Conservation (phyloP, 805 yeast genomes). For the Myxozyma melibiosi region DNA sequence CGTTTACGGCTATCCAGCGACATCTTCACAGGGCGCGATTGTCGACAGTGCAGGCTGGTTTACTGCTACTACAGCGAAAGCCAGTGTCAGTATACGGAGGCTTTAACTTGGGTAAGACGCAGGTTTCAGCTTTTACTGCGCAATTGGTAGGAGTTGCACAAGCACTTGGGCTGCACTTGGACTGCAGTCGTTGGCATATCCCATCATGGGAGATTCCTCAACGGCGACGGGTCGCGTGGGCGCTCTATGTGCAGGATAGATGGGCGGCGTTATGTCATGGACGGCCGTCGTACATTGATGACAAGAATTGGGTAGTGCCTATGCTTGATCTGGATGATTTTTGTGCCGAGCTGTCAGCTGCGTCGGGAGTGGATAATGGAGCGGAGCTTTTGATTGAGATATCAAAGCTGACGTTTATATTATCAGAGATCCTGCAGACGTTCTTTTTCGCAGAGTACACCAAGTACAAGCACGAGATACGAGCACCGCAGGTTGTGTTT, state of each 20-base stretch:
- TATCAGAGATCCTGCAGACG: slow-evolving; percentile 32
- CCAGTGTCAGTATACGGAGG: slow-evolving; percentile 27
- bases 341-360: slow-evolving; percentile 30
- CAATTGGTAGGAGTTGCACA: slow-evolving; percentile 37
- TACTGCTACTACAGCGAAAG: slow-evolving; percentile 39
- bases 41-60: slow-evolving; percentile 45
- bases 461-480: slow-evolving; percentile 28
- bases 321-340: slow-evolving; percentile 36
- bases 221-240: slow-evolving; percentile 39
- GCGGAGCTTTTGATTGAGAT: slow-evolving; percentile 32
- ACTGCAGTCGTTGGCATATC: slow-evolving; percentile 37
- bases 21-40: slow-evolving; percentile 40
- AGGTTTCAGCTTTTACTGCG: slow-evolving; percentile 35
- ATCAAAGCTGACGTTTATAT: slow-evolving; percentile 26
- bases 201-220: slow-evolving; percentile 40
- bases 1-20: slow-evolving; percentile 32
- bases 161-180: slow-evolving; percentile 36
- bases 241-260: slow-evolving; percentile 37
- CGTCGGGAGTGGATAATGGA: slow-evolving; percentile 28
- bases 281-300: slow-evolving; percentile 36
- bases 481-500: slow-evolving; percentile 28
- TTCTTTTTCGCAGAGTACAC: slow-evolving; percentile 31
- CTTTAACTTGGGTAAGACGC: slow-evolving; percentile 26
- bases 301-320: slow-evolving; percentile 37
- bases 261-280: slow-evolving; percentile 38